Conservation (phyloP, 768 basidiomycete species). For the button mushroom (Agaricus bisporus) region DNA sequence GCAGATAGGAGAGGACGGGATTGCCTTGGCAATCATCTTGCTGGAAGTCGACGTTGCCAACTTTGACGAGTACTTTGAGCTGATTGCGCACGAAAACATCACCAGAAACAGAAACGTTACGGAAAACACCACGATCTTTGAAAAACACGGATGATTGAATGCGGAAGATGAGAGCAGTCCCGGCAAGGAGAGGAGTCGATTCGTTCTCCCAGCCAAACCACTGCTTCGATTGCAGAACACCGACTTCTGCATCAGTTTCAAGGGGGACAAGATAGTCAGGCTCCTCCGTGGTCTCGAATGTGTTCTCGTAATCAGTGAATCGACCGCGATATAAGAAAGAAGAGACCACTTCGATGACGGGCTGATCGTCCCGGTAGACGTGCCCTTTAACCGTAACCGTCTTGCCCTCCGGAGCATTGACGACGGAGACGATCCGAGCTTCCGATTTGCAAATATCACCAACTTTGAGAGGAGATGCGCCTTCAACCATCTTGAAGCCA, state of each 20-base stretch:
- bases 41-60: constrained; percentile 81
- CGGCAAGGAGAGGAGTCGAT: constrained; percentile 66
- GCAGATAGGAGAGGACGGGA: constrained; percentile 87
- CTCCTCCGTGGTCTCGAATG: constrained; percentile 90
- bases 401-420: constrained; percentile 89
- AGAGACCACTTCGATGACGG: constrained; percentile 90
- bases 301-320: constrained; percentile 92
- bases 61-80: constrained; percentile 82
- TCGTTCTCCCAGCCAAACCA: constrained; percentile 98
- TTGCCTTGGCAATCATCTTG: constrained; percentile 89
- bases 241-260: constrained; percentile 72
- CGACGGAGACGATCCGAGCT: constrained; percentile 83
- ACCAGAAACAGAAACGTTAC: constrained; percentile 75
- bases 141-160: constrained; percentile 81
- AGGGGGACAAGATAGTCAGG: constrained; percentile 81
- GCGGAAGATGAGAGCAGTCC: constrained; percentile 86
- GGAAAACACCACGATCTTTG: constrained; percentile 85
- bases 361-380: constrained; percentile 69
- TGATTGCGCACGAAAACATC: constrained; percentile 86
- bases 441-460: constrained; percentile 90
- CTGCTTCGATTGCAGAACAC: constrained; percentile 90
- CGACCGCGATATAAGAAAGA: constrained; percentile 96
- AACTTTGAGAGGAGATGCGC: constrained; percentile 66
- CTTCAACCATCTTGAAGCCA: constrained; percentile 86
- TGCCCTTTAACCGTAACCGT: constrained; percentile 84